Evolutionary conservation across 192 early-diverging fungal species (phyloP).

Genomic region (Umbelopsis isabellina): DNA sequence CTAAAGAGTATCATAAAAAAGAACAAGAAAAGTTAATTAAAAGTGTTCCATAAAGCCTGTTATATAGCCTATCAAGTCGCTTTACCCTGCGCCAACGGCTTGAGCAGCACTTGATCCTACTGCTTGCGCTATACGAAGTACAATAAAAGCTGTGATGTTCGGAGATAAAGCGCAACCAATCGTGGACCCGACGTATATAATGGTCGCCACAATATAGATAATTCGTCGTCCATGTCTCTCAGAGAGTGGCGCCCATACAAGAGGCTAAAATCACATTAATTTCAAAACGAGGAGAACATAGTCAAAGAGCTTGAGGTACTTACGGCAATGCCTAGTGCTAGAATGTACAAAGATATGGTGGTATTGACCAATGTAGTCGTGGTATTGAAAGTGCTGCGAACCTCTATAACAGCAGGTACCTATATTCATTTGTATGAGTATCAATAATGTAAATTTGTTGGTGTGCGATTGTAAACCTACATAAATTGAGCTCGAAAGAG

Average conservation of each 20-base stretch:
- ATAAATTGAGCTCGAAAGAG: constrained; percentile 40
- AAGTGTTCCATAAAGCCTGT: not conserved
- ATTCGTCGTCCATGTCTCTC: constrained; percentile 37
- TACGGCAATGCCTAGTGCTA: constrained; percentile 35
- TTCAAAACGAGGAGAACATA: not conserved
- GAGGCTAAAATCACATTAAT: constrained; percentile 28
- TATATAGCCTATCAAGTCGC: not conserved
- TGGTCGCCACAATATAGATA: constrained; percentile 32
- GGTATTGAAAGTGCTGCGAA: constrained; percentile 24
- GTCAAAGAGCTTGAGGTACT: not conserved
- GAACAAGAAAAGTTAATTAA: not conserved
- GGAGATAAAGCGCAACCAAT: constrained; percentile 34
- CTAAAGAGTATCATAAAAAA: constrained; percentile 20
- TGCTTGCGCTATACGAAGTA: constrained; percentile 32
- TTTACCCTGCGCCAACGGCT: constrained; percentile 40
- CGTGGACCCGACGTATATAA: constrained; percentile 35
- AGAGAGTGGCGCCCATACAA: constrained; percentile 41
- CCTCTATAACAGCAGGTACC: constrained; percentile 37
- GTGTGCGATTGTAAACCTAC: not conserved
- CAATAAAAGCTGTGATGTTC: constrained; percentile 29
- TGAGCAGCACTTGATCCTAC: constrained; percentile 37
- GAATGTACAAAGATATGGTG: constrained; percentile 37
- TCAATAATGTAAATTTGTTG: not conserved
- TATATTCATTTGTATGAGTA: not conserved
- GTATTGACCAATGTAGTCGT: constrained; percentile 32